Conservation (phyloP, 495 filamentous ascomycete species). For the Hypoxylon rickii region DNA sequence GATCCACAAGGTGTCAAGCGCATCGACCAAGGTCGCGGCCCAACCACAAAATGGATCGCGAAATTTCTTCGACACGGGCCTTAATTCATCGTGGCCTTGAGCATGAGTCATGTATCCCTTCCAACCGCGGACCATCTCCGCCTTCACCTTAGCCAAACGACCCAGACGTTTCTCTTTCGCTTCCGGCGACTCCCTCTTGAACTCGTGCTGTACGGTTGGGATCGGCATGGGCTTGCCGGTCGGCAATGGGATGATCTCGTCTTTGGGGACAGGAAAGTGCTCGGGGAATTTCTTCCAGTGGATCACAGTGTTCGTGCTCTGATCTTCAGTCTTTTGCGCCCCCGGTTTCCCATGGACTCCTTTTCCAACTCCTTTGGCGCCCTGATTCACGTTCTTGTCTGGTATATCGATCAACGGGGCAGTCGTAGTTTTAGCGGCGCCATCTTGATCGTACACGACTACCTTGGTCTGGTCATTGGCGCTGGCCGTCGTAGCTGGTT, state of each 20-base stretch:
- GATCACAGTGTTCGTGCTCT: slow-evolving; percentile 40
- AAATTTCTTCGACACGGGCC: slow-evolving; percentile 64
- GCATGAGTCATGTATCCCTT: slow-evolving; percentile 80
- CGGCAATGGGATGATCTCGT: slow-evolving; percentile 75
- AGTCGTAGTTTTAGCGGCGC: slow-evolving; percentile 36
- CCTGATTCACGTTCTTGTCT: slow-evolving; percentile 39
- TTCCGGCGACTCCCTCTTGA: slow-evolving; percentile 63
- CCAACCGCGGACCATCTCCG: slow-evolving; percentile 81
- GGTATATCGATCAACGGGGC: slow-evolving; percentile 43
- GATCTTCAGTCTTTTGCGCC: slow-evolving; percentile 11
- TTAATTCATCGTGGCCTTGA: slow-evolving; percentile 84
- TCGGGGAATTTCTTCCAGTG: slow-evolving; percentile 76
- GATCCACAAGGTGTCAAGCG: slow-evolving; percentile 95
- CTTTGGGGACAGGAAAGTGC: slow-evolving; percentile 71
- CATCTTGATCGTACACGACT: slow-evolving; percentile 49
- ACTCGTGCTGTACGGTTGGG: slow-evolving; percentile 74
- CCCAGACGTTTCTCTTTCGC: slow-evolving; percentile 65
- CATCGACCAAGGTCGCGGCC: slow-evolving; percentile 92
- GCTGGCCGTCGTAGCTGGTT: slow-evolving; percentile 12
- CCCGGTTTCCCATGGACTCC: slow-evolving; percentile 23
- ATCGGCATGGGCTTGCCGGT: slow-evolving; percentile 69
- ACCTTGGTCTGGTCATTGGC: slow-evolving; percentile 36
- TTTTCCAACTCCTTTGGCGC: slow-evolving; percentile 31
- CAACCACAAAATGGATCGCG: slow-evolving; percentile 88
- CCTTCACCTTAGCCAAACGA: slow-evolving; percentile 71